Percentiles rank a stretch among this genome's conserved stretches.
These are phyloP conservation scores for Dothistroma septosporum DNA, from an alignment of 2,329 filamentous ascomycete species.

Conservation along the genomic window DNA sequence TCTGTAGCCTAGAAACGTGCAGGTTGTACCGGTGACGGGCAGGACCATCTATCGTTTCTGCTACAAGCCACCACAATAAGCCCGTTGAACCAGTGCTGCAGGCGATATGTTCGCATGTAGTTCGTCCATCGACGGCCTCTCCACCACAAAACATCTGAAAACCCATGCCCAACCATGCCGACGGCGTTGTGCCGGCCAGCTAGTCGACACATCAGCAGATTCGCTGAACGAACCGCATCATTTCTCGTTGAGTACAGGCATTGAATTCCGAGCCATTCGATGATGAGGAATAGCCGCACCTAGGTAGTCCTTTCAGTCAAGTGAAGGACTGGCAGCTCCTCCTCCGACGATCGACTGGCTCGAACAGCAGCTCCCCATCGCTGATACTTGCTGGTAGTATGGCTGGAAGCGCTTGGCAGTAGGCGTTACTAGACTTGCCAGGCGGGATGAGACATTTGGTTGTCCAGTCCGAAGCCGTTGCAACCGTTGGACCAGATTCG, in stretches of 20 bases:
- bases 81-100: not conserved
- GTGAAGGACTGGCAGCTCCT: too few relatives aligned
- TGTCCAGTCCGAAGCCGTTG: not conserved
- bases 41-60: not conserved
- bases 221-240: not conserved
- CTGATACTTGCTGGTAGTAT: not conserved
- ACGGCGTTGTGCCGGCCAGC: not conserved
- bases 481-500: not conserved
- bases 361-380: too few relatives aligned
- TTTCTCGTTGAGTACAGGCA: not conserved
- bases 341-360: too few relatives aligned
- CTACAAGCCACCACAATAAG: not conserved
- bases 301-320: too few relatives aligned
- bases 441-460: not conserved
- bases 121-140: not conserved
- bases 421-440: not conserved
- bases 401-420: not conserved
- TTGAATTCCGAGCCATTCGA: not conserved
- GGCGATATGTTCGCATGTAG: not conserved
- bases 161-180: not conserved
- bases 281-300: not conserved
- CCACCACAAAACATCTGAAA: not conserved
- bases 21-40: not conserved
- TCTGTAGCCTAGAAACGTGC: not conserved
- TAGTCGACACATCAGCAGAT: not conserved